phyloP scores from a whole-genome alignment of 78 protist genomes.

The Dictyostelium firmibasis region DNA sequence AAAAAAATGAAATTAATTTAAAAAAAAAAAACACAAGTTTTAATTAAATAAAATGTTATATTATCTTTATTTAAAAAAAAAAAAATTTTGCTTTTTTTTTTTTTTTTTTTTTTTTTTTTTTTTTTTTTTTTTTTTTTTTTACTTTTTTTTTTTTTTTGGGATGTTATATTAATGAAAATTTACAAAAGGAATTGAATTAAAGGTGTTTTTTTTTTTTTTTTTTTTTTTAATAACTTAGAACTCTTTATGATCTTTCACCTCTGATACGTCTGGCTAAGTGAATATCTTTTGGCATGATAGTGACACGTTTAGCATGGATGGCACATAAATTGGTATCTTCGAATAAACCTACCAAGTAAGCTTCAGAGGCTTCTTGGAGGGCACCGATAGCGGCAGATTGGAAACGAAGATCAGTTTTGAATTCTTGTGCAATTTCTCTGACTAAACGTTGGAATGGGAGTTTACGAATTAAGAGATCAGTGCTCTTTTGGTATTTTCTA shows the following conservation, averaged over 20 bases:
- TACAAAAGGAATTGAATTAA: not conserved
- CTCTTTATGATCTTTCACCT: slow-evolving; percentile 92
- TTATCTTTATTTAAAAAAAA: not conserved
- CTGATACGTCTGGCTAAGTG: slow-evolving; percentile 96
- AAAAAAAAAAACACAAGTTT: too few relatives aligned
- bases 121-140: not conserved
- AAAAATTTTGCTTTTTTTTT: not conserved
- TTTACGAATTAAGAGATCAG: slow-evolving; percentile 93
- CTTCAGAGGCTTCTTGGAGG: slow-evolving; percentile 95
- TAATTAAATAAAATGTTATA: too few relatives aligned
- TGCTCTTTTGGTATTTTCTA: slow-evolving; percentile 92
- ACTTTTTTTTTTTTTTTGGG: not conserved
- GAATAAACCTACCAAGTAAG: slow-evolving; percentile 92
- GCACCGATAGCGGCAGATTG: slow-evolving; percentile 91
- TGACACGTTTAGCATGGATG: slow-evolving; percentile 84
- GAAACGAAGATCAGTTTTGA: slow-evolving; percentile 93
- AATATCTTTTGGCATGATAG: slow-evolving; percentile 96
- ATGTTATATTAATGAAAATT: not conserved
- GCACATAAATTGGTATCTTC: slow-evolving; percentile 93
- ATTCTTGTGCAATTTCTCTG: slow-evolving; percentile 86
- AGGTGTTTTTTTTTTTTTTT: not conserved
- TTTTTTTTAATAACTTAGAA: not conserved
- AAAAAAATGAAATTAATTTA: not conserved
- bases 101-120: not conserved
- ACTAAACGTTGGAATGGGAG: slow-evolving; percentile 94